phyloP scores from a whole-genome alignment of 768 basidiomycete species.

The Chlorophyllum brunneum region DNA sequence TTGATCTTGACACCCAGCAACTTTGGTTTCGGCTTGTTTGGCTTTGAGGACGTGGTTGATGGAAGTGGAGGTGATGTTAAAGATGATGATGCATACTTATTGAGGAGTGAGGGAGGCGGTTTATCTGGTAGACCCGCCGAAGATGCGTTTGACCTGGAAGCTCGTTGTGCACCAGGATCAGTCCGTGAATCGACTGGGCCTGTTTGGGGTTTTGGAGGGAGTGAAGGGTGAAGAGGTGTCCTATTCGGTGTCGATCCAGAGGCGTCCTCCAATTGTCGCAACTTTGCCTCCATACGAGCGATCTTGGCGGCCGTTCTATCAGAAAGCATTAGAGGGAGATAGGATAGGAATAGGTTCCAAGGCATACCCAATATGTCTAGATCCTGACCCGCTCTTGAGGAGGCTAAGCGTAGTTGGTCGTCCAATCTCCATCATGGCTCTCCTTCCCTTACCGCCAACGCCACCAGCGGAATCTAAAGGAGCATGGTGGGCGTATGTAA shows the following conservation, averaged over 20 bases:
- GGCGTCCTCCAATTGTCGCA: slow-evolving; percentile 66
- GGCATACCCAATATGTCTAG: slow-evolving; percentile 47
- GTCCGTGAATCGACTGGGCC: neutral
- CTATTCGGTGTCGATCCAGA: slow-evolving; percentile 9
- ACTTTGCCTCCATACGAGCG: slow-evolving; percentile 93
- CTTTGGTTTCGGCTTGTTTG: slow-evolving; percentile 20
- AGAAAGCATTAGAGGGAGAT: slow-evolving; percentile 9
- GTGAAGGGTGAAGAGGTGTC: slow-evolving; percentile 12
- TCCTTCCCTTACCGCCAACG: slow-evolving; percentile 29
- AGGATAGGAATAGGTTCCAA: slow-evolving; percentile 15
- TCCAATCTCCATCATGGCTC: slow-evolving; percentile 49
- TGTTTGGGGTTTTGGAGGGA: slow-evolving; percentile 12
- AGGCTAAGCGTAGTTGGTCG: slow-evolving; percentile 86
- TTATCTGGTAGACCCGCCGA: neutral
- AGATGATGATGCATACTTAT: neutral
- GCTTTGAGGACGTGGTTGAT: neutral
- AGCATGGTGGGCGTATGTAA: slow-evolving; percentile 91
- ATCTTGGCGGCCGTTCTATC: slow-evolving; percentile 83
- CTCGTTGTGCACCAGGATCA: neutral
- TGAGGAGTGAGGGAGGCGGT: neutral
- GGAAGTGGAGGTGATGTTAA: neutral
- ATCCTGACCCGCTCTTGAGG: slow-evolving; percentile 62
- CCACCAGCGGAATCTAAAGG: slow-evolving; percentile 36
- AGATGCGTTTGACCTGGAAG: neutral
- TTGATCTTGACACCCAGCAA: slow-evolving; percentile 41